Evolutionary conservation across 2,329 filamentous ascomycete genomes (phyloP).

Genomic region (Penicillium sp.): DNA sequence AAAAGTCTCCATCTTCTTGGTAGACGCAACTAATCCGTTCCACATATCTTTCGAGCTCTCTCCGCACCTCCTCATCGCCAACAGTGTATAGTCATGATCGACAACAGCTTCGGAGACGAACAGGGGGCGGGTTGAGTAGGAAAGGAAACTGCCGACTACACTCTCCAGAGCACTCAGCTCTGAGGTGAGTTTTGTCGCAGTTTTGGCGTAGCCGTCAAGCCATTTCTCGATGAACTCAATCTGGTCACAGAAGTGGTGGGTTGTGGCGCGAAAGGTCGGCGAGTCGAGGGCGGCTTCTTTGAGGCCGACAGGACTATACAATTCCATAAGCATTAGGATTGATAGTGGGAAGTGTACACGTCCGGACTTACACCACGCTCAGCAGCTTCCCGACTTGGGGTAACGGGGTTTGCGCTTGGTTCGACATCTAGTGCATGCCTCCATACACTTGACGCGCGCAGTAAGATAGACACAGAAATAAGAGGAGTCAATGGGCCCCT

Average conservation of each 20-base stretch:
- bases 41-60: constrained; percentile 87
- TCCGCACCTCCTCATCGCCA: constrained; percentile 77
- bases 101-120: constrained; percentile 75
- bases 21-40: constrained; percentile 65
- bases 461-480: constrained; percentile 1
- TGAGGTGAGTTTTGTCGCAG: constrained; percentile 56
- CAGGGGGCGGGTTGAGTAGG: constrained; percentile 66
- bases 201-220: constrained; percentile 68
- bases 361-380: constrained; percentile 42
- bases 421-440: constrained; percentile 40
- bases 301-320: constrained; percentile 66
- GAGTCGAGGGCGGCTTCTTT: constrained; percentile 96
- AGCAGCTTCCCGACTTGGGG: constrained; percentile 43
- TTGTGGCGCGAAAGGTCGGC: constrained; percentile 84
- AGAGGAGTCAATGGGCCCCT: constrained; percentile 1
- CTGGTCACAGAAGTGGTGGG: constrained; percentile 83
- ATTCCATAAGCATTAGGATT: constrained; percentile 12
- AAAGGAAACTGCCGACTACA: constrained; percentile 69
- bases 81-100: constrained; percentile 89
- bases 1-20: constrained; percentile 70
- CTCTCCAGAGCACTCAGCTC: constrained; percentile 72
- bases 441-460: constrained; percentile 30
- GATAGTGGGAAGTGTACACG: not conserved
- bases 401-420: constrained; percentile 34
- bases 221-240: constrained; percentile 86